These are phyloP conservation scores for Auricularia heimuer DNA, from an alignment of 768 basidiomycete species.

Conservation along the genomic window DNA sequence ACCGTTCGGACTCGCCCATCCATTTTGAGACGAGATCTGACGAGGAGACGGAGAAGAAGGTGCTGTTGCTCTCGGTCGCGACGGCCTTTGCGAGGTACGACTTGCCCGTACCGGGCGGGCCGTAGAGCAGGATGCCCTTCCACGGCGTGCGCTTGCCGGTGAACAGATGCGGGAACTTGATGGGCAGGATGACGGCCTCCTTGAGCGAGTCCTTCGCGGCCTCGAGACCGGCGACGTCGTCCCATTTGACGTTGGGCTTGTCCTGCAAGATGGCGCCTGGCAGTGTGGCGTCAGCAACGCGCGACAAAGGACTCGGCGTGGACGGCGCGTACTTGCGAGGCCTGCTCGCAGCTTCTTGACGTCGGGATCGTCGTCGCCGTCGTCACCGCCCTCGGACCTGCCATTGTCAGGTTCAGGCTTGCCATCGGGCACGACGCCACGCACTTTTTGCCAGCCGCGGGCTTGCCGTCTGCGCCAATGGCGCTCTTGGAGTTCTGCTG, in stretches of 20 bases:
- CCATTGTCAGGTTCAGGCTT: background rate
- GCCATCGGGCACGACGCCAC: slow-evolving; percentile 10
- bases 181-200: slow-evolving; percentile 98
- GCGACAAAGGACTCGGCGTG: background rate
- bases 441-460: slow-evolving; percentile 28
- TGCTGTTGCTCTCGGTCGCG: slow-evolving; percentile 97
- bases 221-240: slow-evolving; percentile 95
- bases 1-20: slow-evolving; percentile 99
- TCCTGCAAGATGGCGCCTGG: slow-evolving; percentile 80
- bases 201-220: slow-evolving; percentile 92
- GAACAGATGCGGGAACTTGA: slow-evolving; percentile 98
- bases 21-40: slow-evolving; percentile 97
- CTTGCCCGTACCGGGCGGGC: slow-evolving; percentile 97
- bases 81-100: slow-evolving; percentile 96
- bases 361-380: slow-evolving; percentile 82
- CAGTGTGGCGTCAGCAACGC: background rate
- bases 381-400: slow-evolving; percentile 20
- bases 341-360: slow-evolving; percentile 94
- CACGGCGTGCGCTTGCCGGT: slow-evolving; percentile 98
- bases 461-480: slow-evolving; percentile 38
- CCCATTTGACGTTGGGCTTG: slow-evolving; percentile 95
- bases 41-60: slow-evolving; percentile 94
- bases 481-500: slow-evolving; percentile 48
- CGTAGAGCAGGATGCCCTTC: slow-evolving; percentile 92
- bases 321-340: slow-evolving; percentile 37